These are phyloP conservation scores for Fagus crenata DNA, from an alignment of 306 rosid genomes.

Conservation along the genomic window DNA sequence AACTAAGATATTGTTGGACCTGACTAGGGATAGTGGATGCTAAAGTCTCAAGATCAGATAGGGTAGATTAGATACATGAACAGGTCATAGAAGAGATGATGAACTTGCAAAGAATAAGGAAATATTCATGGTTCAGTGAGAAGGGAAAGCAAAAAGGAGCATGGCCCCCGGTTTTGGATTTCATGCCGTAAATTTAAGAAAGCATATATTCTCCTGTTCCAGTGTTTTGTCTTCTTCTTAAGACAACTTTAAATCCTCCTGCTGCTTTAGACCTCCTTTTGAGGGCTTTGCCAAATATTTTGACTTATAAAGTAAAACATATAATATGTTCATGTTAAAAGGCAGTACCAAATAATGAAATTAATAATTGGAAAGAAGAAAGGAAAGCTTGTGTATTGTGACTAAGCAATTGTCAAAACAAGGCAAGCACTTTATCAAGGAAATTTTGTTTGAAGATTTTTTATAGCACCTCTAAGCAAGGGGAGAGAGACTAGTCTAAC, in stretches of 20 bases:
- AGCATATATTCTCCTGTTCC: slow-evolving; percentile 64
- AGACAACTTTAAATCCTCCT: slow-evolving; percentile 49
- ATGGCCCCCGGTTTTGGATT: slow-evolving; percentile 42
- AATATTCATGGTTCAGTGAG: slow-evolving; percentile 21
- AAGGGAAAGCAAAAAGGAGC: slow-evolving; percentile 39
- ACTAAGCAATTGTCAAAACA: background rate
- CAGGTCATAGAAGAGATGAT: slow-evolving; percentile 7
- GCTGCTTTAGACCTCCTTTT: slow-evolving; percentile 59
- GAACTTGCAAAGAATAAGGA: slow-evolving; percentile 26
- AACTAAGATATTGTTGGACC: slow-evolving; percentile 7
- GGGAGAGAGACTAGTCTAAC: background rate
- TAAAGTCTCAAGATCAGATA: background rate
- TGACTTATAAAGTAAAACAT: slow-evolving; percentile 37
- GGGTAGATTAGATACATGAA: background rate
- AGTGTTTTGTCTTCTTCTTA: slow-evolving; percentile 55
- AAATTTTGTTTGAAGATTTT: background rate
- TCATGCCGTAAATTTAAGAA: slow-evolving; percentile 50
- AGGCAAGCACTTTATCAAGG: background rate
- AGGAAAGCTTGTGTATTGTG: slow-evolving; percentile 3
- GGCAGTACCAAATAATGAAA: slow-evolving; percentile 25
- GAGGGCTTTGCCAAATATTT: slow-evolving; percentile 44
- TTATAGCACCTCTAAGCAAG: background rate
- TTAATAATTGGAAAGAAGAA: slow-evolving; percentile 8
- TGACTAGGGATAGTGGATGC: slow-evolving; percentile 3
- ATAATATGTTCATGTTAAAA: slow-evolving; percentile 29